Conservation (phyloP, 2,329 filamentous ascomycete genomes). For the Fusarium sp. region DNA sequence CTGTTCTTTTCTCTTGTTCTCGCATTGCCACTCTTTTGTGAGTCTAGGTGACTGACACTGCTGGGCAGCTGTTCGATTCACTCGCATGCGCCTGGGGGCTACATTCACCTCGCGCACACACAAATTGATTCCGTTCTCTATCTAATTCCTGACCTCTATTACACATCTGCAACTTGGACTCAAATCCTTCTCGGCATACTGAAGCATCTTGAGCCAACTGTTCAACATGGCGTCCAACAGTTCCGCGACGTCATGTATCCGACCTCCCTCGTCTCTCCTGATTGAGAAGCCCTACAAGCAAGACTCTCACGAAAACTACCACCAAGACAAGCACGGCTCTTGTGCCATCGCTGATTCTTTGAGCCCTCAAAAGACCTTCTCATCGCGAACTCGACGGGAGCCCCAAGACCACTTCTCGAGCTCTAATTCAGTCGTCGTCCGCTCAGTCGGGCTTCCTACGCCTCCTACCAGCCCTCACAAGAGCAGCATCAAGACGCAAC, state of each 20-base stretch:
- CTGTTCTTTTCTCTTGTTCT: neutral
- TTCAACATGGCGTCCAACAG: constrained; percentile 18
- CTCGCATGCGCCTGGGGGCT: neutral
- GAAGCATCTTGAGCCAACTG: neutral
- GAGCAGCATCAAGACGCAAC: neutral
- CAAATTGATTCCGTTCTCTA: neutral
- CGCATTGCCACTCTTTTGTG: neutral
- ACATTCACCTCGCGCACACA: neutral
- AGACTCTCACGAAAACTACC: neutral
- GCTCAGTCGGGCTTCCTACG: constrained; percentile 28
- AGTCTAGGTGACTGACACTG: constrained; percentile 13
- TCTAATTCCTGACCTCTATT: too few species aligned
- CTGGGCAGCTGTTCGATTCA: constrained; percentile 6
- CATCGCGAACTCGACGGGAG: constrained; percentile 2
- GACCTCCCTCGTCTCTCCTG: constrained; percentile 32
- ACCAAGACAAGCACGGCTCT: neutral
- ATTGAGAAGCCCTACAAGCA: constrained; percentile 11
- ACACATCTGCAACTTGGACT: neutral
- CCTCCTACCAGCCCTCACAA: constrained; percentile 11
- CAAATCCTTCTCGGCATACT: neutral
- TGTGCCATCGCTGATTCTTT: neutral
- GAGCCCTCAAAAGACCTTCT: neutral
- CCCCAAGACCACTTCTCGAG: constrained; percentile 5
- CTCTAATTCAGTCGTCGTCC: constrained; percentile 1
- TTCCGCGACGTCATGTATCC: constrained; percentile 10